A percentile compares a stretch with the other conserved stretches of the same genome.
These are phyloP conservation scores for Alternaria sp. DNA, from an alignment of 2,329 filamentous ascomycete genomes.

Conservation along the genomic window DNA sequence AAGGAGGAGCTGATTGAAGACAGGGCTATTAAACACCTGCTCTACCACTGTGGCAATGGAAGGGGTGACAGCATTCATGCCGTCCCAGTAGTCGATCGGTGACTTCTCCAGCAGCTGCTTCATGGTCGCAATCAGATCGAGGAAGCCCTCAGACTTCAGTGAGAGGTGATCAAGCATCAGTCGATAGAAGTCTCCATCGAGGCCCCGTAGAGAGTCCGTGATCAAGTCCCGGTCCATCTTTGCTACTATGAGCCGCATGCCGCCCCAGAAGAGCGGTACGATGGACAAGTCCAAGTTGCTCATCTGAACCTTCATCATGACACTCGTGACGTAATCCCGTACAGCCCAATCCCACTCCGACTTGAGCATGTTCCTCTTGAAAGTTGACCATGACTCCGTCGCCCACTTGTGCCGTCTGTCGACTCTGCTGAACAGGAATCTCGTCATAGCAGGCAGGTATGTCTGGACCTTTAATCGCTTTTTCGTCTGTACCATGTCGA, in stretches of 20 bases:
- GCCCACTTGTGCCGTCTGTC: conserved; percentile 71
- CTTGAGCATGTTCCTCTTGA: conserved; percentile 68
- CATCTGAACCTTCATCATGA: conserved; percentile 68
- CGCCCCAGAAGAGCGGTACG: conserved; percentile 80
- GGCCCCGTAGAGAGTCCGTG: conserved; percentile 75
- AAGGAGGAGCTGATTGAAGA: conserved; percentile 67
- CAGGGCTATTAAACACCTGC: conserved; percentile 76
- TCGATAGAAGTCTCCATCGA: conserved; percentile 73
- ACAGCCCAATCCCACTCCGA: conserved; percentile 89
- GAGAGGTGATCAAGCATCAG: conserved; percentile 69
- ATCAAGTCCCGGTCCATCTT: conserved; percentile 77
- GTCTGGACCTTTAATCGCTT: conserved; percentile 78
- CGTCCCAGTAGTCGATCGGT: conserved; percentile 84
- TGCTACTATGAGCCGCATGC: conserved; percentile 74
- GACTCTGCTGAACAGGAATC: conserved; percentile 81
- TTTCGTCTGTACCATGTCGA: conserved; percentile 78
- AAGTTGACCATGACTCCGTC: conserved; percentile 69
- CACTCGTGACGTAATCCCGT: conserved; percentile 71
- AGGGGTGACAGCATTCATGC: conserved; percentile 80
- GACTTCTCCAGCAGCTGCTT: conserved; percentile 75
- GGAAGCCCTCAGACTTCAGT: conserved; percentile 61
- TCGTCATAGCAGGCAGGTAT: conserved; percentile 80
- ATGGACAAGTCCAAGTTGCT: conserved; percentile 59
- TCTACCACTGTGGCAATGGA: conserved; percentile 83
- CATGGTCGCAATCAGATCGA: conserved; percentile 73